These are phyloP conservation scores for Chrysosporium queenslandicum DNA, from an alignment of 2,329 filamentous ascomycete genomes.

Conservation along the genomic window DNA sequence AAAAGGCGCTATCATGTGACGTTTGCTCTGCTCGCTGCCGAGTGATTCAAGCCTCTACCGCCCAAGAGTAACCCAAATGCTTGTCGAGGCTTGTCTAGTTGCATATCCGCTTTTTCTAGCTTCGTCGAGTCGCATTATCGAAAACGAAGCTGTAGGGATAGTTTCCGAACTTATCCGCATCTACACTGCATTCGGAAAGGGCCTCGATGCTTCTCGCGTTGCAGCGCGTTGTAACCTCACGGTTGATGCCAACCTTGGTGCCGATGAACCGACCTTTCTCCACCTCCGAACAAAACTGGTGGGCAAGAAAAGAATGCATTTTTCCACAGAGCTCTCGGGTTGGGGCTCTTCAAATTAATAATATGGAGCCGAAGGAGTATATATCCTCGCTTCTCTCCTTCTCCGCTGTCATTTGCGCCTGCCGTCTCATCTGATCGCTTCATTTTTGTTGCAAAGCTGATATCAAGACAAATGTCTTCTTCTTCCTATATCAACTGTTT, in stretches of 20 bases:
- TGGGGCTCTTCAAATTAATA: neutral
- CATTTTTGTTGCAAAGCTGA: neutral
- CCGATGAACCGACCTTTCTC: neutral
- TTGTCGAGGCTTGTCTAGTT: neutral
- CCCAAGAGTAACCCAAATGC: neutral
- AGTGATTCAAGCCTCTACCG: no score
- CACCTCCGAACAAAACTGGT: neutral
- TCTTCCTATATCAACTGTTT: neutral
- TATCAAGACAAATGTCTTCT: neutral
- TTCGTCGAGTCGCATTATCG: neutral
- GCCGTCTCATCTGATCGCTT: neutral
- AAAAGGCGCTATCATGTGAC: no score
- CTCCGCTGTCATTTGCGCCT: neutral
- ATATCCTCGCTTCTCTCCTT: neutral
- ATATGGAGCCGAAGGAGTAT: neutral
- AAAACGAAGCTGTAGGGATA: neutral
- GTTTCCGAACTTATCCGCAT: neutral
- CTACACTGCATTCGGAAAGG: neutral
- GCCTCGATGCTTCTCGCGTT: neutral
- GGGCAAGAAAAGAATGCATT: no score
- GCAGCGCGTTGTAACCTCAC: neutral
- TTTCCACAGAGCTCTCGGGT: no score
- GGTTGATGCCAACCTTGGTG: neutral
- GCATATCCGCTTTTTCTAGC: neutral
- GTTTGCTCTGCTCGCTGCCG: no score